Evolutionary conservation across 1,284 basidiomycete species (phyloP).

Genomic region (Anthracocystis panici-leucophaei): DNA sequence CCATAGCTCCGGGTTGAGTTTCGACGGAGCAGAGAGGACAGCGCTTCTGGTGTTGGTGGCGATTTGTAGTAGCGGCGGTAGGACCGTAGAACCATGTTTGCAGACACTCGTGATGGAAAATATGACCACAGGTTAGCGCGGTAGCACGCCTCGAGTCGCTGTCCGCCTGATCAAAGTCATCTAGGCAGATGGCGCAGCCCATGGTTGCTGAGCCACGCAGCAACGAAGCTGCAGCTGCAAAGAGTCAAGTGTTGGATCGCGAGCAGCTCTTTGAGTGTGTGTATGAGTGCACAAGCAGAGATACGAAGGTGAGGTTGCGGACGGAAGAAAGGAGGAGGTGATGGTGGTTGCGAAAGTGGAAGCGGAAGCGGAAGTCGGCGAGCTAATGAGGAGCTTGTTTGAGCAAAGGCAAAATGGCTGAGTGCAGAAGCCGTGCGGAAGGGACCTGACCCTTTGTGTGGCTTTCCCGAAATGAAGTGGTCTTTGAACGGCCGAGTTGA

Average conservation of each 20-base stretch:
- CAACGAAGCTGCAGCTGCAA: background rate
- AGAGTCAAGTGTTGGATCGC: background rate
- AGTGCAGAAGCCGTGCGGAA: background rate
- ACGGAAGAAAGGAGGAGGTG: background rate
- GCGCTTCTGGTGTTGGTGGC: conserved; percentile 10
- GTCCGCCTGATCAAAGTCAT: conserved; percentile 39
- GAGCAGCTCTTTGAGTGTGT: background rate
- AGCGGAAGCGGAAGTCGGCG: background rate
- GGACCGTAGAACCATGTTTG: conserved; percentile 37
- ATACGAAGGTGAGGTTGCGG: background rate
- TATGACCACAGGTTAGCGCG: conserved; percentile 43
- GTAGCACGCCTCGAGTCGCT: conserved; percentile 30
- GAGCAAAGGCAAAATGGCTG: background rate
- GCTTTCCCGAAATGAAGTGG: background rate
- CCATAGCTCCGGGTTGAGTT: conserved; percentile 1
- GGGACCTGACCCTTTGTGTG: too few relatives aligned
- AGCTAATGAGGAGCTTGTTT: background rate
- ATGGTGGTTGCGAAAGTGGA: background rate
- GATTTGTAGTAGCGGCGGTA: background rate
- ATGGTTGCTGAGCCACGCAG: conserved; percentile 10
- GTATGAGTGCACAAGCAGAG: background rate
- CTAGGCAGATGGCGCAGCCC: conserved; percentile 52
- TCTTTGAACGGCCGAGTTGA: background rate
- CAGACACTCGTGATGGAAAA: conserved; percentile 47
- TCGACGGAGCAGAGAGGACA: conserved; percentile 38